These are phyloP conservation scores for Mesotaenium endlicherianum DNA, from an alignment of 139 green algal genomes.

Conservation along the genomic window DNA sequence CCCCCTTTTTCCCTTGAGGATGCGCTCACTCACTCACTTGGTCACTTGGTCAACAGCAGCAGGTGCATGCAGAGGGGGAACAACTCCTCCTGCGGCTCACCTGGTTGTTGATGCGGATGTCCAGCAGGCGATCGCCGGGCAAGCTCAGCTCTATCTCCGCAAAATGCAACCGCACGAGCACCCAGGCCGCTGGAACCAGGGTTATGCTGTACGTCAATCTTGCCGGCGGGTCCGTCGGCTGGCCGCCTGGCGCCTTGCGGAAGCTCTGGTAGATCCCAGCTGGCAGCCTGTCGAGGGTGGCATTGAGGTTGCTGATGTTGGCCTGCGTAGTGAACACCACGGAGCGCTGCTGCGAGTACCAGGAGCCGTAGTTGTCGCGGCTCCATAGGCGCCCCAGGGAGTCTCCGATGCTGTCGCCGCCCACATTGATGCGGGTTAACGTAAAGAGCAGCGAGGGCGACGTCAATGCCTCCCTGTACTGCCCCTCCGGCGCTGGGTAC, in stretches of 20 bases:
- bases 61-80: too few species aligned
- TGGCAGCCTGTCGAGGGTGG: neutral
- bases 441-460: neutral
- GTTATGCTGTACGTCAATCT: neutral
- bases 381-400: neutral
- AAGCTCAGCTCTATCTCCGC: neutral
- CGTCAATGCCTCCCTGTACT: neutral
- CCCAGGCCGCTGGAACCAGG: neutral
- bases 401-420: neutral
- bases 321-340: too few species aligned
- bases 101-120: constrained; percentile 13
- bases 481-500: neutral
- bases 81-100: too few species aligned
- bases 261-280: neutral
- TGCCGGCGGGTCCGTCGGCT: too few species aligned
- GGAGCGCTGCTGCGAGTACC: neutral
- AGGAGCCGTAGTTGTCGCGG: neutral
- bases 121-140: neutral
- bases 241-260: neutral
- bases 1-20: too few species aligned
- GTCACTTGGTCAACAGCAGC: too few species aligned
- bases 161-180: constrained; percentile 6
- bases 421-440: neutral
- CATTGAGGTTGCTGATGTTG: neutral
- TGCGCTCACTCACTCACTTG: too few species aligned